phyloP scores from a whole-genome alignment of 2,329 filamentous ascomycete species.

The Exophiala mesophila region DNA sequence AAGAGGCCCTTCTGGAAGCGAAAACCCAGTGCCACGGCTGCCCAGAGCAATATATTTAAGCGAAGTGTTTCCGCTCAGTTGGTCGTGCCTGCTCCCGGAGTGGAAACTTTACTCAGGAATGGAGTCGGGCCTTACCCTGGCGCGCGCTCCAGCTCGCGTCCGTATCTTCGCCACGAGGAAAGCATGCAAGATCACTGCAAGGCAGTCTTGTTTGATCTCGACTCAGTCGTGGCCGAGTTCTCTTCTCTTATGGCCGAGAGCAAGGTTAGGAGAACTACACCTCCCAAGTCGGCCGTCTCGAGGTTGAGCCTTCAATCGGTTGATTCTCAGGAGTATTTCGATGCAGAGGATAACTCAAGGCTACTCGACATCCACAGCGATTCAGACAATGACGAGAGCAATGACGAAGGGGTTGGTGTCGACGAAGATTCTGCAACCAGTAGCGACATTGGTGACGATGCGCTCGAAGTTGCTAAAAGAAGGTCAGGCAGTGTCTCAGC shows the following conservation, averaged over 20 bases:
- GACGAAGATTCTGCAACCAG: slow-evolving; percentile 60
- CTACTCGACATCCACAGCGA: slow-evolving; percentile 70
- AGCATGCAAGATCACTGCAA: slow-evolving; percentile 77
- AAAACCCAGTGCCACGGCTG: slow-evolving; percentile 58
- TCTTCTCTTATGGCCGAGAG: slow-evolving; percentile 69
- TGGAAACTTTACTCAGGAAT: slow-evolving; percentile 23
- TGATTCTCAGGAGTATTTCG: slow-evolving; percentile 87
- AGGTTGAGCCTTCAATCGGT: slow-evolving; percentile 74
- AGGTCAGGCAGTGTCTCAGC: slow-evolving; percentile 38
- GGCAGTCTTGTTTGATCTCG: slow-evolving; percentile 76
- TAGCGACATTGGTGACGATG: slow-evolving; percentile 51
- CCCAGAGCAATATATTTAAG: slow-evolving; percentile 39
- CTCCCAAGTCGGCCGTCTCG: slow-evolving; percentile 50
- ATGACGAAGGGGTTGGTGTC: slow-evolving; percentile 42
- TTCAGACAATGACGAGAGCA: slow-evolving; percentile 60
- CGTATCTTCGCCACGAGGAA: slow-evolving; percentile 46
- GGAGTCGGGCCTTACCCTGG: slow-evolving; percentile 19
- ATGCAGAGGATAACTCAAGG: slow-evolving; percentile 68
- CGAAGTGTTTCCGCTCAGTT: slow-evolving; percentile 52
- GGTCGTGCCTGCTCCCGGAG: slow-evolving; percentile 42
- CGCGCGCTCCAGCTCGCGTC: background rate
- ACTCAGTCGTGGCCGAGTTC: slow-evolving; percentile 78
- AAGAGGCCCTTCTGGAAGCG: slow-evolving; percentile 87
- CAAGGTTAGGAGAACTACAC: slow-evolving; percentile 65
- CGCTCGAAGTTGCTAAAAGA: slow-evolving; percentile 32